Percentiles rank a stretch among this genome's conserved stretches.
phyloP scores from a whole-genome alignment of 768 basidiomycete species.

The Hemileccinum rubropunctum region DNA sequence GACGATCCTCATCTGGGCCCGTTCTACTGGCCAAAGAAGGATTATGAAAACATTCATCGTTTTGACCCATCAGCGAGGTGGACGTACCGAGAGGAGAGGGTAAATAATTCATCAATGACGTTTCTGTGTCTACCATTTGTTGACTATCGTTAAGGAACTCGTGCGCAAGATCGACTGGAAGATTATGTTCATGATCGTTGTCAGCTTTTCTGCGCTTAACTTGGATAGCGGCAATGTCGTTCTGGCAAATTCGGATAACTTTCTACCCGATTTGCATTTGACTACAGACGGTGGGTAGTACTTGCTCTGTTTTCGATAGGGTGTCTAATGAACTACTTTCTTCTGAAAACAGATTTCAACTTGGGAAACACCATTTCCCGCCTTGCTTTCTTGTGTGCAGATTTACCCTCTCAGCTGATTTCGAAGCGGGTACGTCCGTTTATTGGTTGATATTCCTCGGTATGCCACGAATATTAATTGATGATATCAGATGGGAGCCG shows the following conservation, averaged over 20 bases:
- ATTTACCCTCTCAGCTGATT: slow-evolving; percentile 60
- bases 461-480: not conserved
- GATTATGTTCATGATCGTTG: slow-evolving; percentile 54
- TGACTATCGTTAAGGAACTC: slow-evolving; percentile 33
- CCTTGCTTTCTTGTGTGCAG: slow-evolving; percentile 50
- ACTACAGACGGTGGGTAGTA: slow-evolving; percentile 41
- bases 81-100: slow-evolving; percentile 56
- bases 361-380: slow-evolving; percentile 54
- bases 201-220: slow-evolving; percentile 58
- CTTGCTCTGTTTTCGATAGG: not conserved
- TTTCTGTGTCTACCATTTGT: too few species aligned
- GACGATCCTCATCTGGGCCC: slow-evolving; percentile 46
- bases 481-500: slow-evolving; percentile 49
- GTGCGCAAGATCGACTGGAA: slow-evolving; percentile 60
- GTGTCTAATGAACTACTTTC: too few species aligned
- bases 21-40: slow-evolving; percentile 44
- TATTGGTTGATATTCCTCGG: too few species aligned
- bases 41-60: slow-evolving; percentile 55
- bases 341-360: slow-evolving; percentile 44
- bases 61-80: slow-evolving; percentile 58
- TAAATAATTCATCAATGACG: slow-evolving; percentile 11
- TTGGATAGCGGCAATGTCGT: slow-evolving; percentile 52
- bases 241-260: slow-evolving; percentile 57
- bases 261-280: slow-evolving; percentile 52
- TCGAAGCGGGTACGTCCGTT: slow-evolving; percentile 49